A percentile compares a stretch with the other conserved stretches of the same genome.
phyloP scores from a whole-genome alignment of 2,329 filamentous ascomycete species.

The Myriosclerotinia duriaeana region DNA sequence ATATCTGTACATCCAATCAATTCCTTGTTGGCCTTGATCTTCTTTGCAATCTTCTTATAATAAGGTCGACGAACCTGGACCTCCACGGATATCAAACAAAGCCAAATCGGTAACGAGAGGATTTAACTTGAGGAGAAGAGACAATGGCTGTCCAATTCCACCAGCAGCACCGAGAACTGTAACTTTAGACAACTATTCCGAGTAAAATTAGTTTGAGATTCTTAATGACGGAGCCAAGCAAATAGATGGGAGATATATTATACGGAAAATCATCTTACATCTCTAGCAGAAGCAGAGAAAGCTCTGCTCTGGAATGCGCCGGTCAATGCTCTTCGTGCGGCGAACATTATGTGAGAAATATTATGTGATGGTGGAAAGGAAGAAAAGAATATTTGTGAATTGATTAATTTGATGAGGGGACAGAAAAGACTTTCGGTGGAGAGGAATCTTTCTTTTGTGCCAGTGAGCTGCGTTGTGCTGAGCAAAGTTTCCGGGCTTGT shows the following conservation, averaged over 20 bases:
- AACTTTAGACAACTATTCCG: constrained; percentile 84
- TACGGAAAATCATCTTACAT: constrained; percentile 53
- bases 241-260: constrained; percentile 21
- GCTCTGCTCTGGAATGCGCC: constrained; percentile 68
- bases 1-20: not conserved
- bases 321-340: constrained; percentile 58
- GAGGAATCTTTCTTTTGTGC: constrained; percentile 16
- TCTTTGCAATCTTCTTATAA: not conserved
- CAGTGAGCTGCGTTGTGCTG: constrained; percentile 11
- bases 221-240: constrained; percentile 22
- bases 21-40: not conserved
- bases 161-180: constrained; percentile 94
- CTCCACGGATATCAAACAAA: constrained; percentile 80
- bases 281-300: constrained; percentile 76
- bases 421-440: constrained; percentile 15
- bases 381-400: constrained; percentile 25
- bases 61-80: constrained; percentile 20
- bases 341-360: constrained; percentile 61
- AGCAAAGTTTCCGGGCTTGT: constrained; percentile 2
- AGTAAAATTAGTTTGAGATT: constrained; percentile 31
- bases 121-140: constrained; percentile 89
- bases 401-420: constrained; percentile 24
- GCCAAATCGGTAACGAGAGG: constrained; percentile 88
- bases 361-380: constrained; percentile 21
- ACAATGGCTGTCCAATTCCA: constrained; percentile 96